Base-by-base conservation (phyloP, 805 yeast species). In the Wickerhamomyces subpelliculosus region DNA sequence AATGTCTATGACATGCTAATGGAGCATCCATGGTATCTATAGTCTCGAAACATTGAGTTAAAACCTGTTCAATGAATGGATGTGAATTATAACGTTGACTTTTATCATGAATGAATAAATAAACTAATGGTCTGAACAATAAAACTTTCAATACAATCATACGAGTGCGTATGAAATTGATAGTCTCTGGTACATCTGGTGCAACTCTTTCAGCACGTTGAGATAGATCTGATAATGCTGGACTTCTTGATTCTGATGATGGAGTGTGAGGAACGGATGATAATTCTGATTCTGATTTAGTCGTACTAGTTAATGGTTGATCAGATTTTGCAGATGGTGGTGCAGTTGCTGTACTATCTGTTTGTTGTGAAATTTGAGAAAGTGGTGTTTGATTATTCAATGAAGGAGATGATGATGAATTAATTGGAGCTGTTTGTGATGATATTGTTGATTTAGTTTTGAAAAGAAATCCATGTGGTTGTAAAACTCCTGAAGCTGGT, bases 1-100 rank as follows among this genome's bases (percentile, higher is more conserved):
- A 47, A 35, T 52, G 55, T 23, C 57, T 40, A 30, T 52, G 57
- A 1, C 46, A 40, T 1, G 57, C 52, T 10, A 52, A 26, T 25
- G 53, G 47, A 3, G 49, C 35, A 18, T 46, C 45, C 16, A 51
- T 13, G 33, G 49, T 26, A 9, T 47, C 54, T 32, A 45, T 40
- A 0, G 47, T 44, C 22, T 52, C 53, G 0, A 32, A 41, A 1
- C 44, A 34, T 30, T 48, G 53, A 19, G 34, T 24, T 10, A 52
- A n/a, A 5, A 52, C 33, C 11, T 43, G 45, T 7, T 38, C 37
- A 9, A 51, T 34, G 21, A 48, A 38, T n/a, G 47, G 47, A 24
- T 36, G 29, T 3, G 23, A 17, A 8, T 37, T 32, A 4, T 32
- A 36, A 7, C 29, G 27, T 8, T 19, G 27, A 12, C 35, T 42